A percentile compares a stretch with the other conserved stretches of the same genome.
Conservation (phyloP, 2,329 filamentous ascomycete genomes). For the Ophioceras dolichostomum region DNA sequence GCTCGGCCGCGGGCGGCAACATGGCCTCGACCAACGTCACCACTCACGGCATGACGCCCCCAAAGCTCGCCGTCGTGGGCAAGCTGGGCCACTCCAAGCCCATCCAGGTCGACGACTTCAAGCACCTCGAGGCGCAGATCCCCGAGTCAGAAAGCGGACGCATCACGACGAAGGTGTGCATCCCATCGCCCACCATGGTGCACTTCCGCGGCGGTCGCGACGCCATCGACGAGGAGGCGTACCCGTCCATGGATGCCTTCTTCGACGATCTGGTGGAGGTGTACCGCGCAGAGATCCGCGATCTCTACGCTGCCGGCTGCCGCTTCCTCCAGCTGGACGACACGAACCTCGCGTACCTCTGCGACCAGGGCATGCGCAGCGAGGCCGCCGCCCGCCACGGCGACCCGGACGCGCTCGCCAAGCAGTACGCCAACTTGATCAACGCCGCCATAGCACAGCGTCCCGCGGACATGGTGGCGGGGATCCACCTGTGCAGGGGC, state of each 20-base stretch:
- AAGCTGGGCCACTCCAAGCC: slow-evolving; percentile 39
- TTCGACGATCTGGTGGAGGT: slow-evolving; percentile 42
- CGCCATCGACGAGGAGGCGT: slow-evolving; percentile 36
- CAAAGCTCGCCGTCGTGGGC: slow-evolving; percentile 37
- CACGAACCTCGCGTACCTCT: slow-evolving; percentile 47
- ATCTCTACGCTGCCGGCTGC: slow-evolving; percentile 35
- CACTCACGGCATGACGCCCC: slow-evolving; percentile 38
- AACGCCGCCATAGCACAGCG: slow-evolving; percentile 39
- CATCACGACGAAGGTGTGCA: slow-evolving; percentile 39
- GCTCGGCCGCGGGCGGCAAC: slow-evolving; percentile 23
- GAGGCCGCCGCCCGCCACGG: slow-evolving; percentile 37
- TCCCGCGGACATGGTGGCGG: slow-evolving; percentile 40
- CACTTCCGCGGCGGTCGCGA: slow-evolving; percentile 44
- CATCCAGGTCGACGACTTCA: slow-evolving; percentile 44
- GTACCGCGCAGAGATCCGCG: slow-evolving; percentile 40
- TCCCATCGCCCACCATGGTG: slow-evolving; percentile 46
- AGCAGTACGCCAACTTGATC: slow-evolving; percentile 41
- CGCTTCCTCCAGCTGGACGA: slow-evolving; percentile 47
- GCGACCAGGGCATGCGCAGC: slow-evolving; percentile 41
- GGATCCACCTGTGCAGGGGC: slow-evolving; percentile 43
- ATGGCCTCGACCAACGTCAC: slow-evolving; percentile 28
- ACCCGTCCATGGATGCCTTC: slow-evolving; percentile 40
- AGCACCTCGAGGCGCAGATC: slow-evolving; percentile 37
- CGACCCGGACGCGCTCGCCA: slow-evolving; percentile 31
- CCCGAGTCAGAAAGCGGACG: slow-evolving; percentile 17